Evolutionary conservation across 225 moss, liverwort and hornwort species (phyloP).

Genomic region (Bryum argenteum): DNA sequence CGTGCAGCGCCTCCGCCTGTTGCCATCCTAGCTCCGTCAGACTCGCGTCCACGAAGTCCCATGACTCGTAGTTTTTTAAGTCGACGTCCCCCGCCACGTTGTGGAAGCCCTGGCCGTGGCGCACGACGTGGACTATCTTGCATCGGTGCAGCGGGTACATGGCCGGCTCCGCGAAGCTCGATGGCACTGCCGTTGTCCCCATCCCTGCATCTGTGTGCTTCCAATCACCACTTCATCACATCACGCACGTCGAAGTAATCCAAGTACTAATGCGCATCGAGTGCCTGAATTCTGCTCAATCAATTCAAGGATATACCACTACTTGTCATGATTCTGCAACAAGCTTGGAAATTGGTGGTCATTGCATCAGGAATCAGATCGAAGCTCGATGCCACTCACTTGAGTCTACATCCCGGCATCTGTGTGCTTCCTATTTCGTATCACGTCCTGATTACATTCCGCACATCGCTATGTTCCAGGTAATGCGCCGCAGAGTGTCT

Average conservation of each 20-base stretch:
- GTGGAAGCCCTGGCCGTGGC: slow-evolving; percentile 82
- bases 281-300: slow-evolving; percentile 1
- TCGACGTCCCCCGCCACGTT: slow-evolving; percentile 68
- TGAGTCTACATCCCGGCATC: neutral
- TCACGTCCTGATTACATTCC: neutral
- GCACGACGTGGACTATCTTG: slow-evolving; percentile 62
- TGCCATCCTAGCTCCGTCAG: slow-evolving; percentile 66
- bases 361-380: no score
- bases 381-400: slow-evolving; percentile 2
- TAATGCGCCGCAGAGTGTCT: no score
- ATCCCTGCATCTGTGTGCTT: slow-evolving; percentile 29
- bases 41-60: slow-evolving; percentile 69
- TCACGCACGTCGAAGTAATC: neutral
- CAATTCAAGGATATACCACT: neutral
- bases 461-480: no score
- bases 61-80: slow-evolving; percentile 50
- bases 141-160: slow-evolving; percentile 58
- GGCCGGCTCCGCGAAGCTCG: slow-evolving; percentile 34
- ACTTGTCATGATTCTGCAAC: no score
- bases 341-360: no score
- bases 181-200: slow-evolving; percentile 40
- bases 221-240: neutral
- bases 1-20: slow-evolving; percentile 41
- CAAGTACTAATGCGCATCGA: neutral
- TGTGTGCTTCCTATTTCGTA: neutral